Conservation (phyloP, 2,329 filamentous ascomycete genomes). For the Drechslerella coelobrocha region DNA sequence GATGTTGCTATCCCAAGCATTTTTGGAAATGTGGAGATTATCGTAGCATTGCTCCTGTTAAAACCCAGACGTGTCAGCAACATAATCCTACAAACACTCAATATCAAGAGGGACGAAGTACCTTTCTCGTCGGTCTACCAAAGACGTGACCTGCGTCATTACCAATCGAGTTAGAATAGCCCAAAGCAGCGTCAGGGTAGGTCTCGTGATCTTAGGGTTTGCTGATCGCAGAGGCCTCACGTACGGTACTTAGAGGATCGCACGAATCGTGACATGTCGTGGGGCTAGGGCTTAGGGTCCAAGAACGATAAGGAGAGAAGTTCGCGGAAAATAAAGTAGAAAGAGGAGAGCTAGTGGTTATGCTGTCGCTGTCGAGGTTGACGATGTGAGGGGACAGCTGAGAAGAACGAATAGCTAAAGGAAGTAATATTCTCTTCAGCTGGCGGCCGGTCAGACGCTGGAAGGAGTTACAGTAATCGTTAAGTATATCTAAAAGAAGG, state of each 20-base stretch:
- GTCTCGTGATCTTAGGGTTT: constrained; percentile 51
- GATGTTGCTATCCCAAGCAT: constrained; percentile 99
- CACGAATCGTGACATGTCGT: constrained; percentile 64
- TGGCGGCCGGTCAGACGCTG: constrained; percentile 13
- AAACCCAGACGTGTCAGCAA: not conserved
- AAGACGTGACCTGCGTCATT: constrained; percentile 84
- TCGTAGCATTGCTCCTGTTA: constrained; percentile 91
- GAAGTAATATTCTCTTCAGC: constrained; percentile 7
- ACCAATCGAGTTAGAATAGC: constrained; percentile 53
- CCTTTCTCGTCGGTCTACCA: constrained; percentile 89
- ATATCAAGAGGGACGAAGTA: constrained; percentile 55
- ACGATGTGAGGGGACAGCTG: constrained; percentile 1
- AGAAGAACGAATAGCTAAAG: not conserved
- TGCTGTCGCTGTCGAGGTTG: not conserved
- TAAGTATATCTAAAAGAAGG: constrained; percentile 38
- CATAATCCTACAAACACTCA: not conserved
- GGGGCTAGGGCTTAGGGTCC: constrained; percentile 1
- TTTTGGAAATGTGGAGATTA: constrained; percentile 93
- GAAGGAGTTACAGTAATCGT: constrained; percentile 46
- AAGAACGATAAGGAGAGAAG: constrained; percentile 26
- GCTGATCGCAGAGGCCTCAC: constrained; percentile 56
- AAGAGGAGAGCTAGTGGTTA: constrained; percentile 64
- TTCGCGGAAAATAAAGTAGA: constrained; percentile 4
- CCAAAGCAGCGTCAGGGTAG: constrained; percentile 25
- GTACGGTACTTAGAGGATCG: constrained; percentile 73